Evolutionary conservation across 768 basidiomycete genomes (phyloP).

Genomic region (Amanita phalloides): DNA sequence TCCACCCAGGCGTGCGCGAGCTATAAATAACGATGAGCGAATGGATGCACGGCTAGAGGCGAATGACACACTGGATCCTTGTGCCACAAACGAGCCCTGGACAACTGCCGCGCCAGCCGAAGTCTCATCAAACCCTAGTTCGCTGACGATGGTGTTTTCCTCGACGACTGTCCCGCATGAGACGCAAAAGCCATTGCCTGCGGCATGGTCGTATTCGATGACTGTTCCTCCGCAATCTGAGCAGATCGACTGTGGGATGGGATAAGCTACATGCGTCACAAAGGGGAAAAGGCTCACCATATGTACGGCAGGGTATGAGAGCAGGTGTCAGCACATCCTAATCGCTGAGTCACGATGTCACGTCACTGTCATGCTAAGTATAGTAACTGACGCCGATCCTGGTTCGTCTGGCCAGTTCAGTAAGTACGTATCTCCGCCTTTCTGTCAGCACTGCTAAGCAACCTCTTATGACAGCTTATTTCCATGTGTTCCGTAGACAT

Average conservation of each 20-base stretch:
- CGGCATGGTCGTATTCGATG: conserved; percentile 77
- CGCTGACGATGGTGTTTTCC: conserved; percentile 89
- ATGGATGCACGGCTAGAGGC: not conserved
- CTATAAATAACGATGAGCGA: conserved; percentile 24
- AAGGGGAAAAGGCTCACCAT: not conserved
- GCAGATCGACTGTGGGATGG: conserved; percentile 41
- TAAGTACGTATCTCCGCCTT: not conserved
- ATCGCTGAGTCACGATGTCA: not conserved
- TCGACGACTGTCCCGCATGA: conserved; percentile 86
- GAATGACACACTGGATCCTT: conserved; percentile 70
- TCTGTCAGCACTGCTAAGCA: not conserved
- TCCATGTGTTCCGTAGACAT: not conserved
- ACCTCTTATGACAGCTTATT: not conserved
- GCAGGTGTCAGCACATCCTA: not conserved
- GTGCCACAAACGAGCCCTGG: conserved; percentile 85
- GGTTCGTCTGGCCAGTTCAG: not conserved
- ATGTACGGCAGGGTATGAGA: not conserved
- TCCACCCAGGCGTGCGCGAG: conserved; percentile 73
- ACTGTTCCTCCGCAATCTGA: conserved; percentile 74
- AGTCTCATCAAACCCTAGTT: conserved; percentile 93
- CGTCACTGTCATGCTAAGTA: not conserved
- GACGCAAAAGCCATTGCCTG: conserved; percentile 79
- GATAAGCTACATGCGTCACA: not conserved
- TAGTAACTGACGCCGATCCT: not conserved
- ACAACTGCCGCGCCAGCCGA: conserved; percentile 90